Evolutionary conservation across 805 yeast species (phyloP).

Genomic region (Zygosaccharomyces lentus): DNA sequence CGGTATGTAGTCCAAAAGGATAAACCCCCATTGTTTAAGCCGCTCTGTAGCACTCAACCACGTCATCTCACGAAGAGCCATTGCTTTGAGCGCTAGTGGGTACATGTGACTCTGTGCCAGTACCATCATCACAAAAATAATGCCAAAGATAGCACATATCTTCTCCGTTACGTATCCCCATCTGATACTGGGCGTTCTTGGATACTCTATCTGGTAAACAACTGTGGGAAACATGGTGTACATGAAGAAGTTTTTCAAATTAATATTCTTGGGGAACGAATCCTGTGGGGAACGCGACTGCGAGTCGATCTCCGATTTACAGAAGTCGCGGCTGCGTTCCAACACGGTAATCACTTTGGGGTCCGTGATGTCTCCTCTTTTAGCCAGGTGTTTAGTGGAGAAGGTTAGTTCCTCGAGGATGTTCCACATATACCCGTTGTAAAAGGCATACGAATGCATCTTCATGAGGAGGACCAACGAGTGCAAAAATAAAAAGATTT

Average conservation of each 20-base stretch:
- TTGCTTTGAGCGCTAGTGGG: conserved; percentile 64
- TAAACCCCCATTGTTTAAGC: conserved; percentile 26
- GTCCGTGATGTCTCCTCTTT: conserved; percentile 26
- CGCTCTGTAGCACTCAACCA: conserved; percentile 24
- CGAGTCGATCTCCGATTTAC: conserved; percentile 62
- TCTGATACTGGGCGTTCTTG: conserved; percentile 66
- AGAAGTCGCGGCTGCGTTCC: conserved; percentile 55
- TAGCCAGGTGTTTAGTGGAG: conserved; percentile 43
- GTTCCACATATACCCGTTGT: conserved; percentile 83
- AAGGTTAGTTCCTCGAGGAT: conserved; percentile 51
- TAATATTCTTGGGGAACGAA: conserved; percentile 70
- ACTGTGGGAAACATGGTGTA: conserved; percentile 87
- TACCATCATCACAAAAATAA: conserved; percentile 74
- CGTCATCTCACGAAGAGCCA: conserved; percentile 41
- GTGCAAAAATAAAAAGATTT: conserved; percentile 79
- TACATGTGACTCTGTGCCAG: conserved; percentile 71
- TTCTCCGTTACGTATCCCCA: conserved; percentile 67
- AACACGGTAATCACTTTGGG: conserved; percentile 34
- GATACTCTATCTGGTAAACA: conserved; percentile 78
- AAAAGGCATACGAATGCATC: conserved; percentile 88
- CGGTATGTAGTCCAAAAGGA: conserved; percentile 69
- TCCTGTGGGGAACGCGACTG: conserved; percentile 40
- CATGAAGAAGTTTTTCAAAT: conserved; percentile 59
- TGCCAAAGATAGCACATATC: conserved; percentile 78
- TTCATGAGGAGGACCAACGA: conserved; percentile 88